Evolutionary conservation across 495 filamentous ascomycete species (phyloP).

Genomic region (Sphaerosporella brunnea): DNA sequence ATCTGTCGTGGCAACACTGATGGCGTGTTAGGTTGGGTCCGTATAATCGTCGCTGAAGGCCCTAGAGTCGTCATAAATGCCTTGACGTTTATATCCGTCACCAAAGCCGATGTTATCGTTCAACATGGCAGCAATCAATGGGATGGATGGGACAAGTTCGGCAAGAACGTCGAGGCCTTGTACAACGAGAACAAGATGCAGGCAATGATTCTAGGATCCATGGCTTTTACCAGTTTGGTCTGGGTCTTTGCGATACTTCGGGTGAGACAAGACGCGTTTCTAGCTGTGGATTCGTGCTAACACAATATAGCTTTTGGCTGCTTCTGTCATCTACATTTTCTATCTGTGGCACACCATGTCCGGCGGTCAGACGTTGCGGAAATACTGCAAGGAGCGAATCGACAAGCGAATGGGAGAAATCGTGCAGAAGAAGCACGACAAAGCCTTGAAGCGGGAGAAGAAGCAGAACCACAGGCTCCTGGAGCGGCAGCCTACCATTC

Average conservation of each 20-base stretch:
- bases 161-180: slow-evolving; percentile 55
- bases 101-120: slow-evolving; percentile 43
- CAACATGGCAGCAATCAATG: neutral
- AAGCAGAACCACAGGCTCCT: slow-evolving; percentile 37
- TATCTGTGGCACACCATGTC: slow-evolving; percentile 88
- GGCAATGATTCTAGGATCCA: slow-evolving; percentile 64
- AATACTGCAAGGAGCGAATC: slow-evolving; percentile 79
- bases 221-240: slow-evolving; percentile 79
- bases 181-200: slow-evolving; percentile 53
- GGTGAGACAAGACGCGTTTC: too few relatives aligned
- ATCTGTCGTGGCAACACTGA: neutral
- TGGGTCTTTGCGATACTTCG: slow-evolving; percentile 63
- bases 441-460: slow-evolving; percentile 62
- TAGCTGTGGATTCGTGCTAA: neutral
- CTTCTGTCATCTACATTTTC: slow-evolving; percentile 57
- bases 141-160: slow-evolving; percentile 44
- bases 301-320: slow-evolving; percentile 42
- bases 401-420: slow-evolving; percentile 64
- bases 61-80: slow-evolving; percentile 81
- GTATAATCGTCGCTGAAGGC: slow-evolving; percentile 71
- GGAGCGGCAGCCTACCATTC: slow-evolving; percentile 48
- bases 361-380: slow-evolving; percentile 55
- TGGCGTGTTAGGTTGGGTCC: slow-evolving; percentile 50
- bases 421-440: slow-evolving; percentile 63
- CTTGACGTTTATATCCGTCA: slow-evolving; percentile 67